Evolutionary conservation across 805 yeast genomes (phyloP).

Genomic region (Lipomyces sp.): DNA sequence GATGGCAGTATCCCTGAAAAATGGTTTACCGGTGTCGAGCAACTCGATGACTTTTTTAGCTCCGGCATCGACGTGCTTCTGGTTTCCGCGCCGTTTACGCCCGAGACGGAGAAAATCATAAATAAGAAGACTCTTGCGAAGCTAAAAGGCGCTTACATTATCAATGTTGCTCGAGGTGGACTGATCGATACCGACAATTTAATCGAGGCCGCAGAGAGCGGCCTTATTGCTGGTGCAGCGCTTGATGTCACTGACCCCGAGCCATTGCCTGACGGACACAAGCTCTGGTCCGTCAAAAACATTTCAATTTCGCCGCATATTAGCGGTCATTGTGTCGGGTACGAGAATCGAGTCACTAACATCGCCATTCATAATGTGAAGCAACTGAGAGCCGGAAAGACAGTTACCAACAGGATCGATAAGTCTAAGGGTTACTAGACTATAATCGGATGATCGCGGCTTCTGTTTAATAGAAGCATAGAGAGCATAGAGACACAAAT

Average conservation of each 20-base stretch:
- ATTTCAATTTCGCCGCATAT: conserved; percentile 36
- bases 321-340: conserved; percentile 32
- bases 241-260: conserved; percentile 73
- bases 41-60: conserved; percentile 52
- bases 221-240: conserved; percentile 67
- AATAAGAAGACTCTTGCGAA: conserved; percentile 54
- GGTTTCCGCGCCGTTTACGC: conserved; percentile 67
- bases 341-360: conserved; percentile 32
- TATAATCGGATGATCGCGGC: neutral
- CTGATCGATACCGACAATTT: conserved; percentile 55
- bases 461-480: neutral
- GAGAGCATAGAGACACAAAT: neutral
- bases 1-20: conserved; percentile 47
- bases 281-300: conserved; percentile 36
- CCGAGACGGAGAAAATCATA: conserved; percentile 60
- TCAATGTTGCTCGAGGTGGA: conserved; percentile 55
- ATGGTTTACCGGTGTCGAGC: conserved; percentile 55
- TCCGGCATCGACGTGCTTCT: conserved; percentile 59
- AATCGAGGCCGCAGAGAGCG: conserved; percentile 52
- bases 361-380: conserved; percentile 28
- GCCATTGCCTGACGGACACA: conserved; percentile 48
- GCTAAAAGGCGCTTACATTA: conserved; percentile 60
- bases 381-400: conserved; percentile 25
- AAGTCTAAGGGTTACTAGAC: conserved; percentile 29
- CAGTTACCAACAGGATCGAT: conserved; percentile 24